Percentiles rank a stretch among this genome's conserved stretches.
phyloP scores from a whole-genome alignment of 768 basidiomycete genomes.

The Obba rivulosa region DNA sequence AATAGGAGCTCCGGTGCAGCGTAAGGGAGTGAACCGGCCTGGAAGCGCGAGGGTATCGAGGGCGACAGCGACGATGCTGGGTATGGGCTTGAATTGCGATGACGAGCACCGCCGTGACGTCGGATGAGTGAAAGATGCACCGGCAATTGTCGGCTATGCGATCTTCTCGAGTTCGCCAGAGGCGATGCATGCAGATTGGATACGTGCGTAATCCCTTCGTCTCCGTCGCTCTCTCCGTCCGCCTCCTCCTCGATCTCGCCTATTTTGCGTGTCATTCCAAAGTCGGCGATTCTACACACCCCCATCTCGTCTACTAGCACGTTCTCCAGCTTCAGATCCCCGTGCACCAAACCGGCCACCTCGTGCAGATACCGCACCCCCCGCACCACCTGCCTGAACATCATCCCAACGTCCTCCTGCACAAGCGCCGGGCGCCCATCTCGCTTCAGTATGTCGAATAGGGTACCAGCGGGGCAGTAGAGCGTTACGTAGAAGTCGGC shows the following conservation, averaged over 20 bases:
- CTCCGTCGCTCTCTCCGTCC: constrained; percentile 22
- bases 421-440: constrained; percentile 63
- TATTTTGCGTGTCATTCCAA: constrained; percentile 72
- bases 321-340: constrained; percentile 97
- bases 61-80: constrained; percentile 24
- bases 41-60: constrained; percentile 37
- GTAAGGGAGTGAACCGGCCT: constrained; percentile 86
- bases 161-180: constrained; percentile 12
- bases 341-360: constrained; percentile 72
- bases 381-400: constrained; percentile 82
- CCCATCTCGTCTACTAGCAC: constrained; percentile 87
- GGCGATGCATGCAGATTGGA: constrained; percentile 8
- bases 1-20: constrained; percentile 84
- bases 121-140: constrained; percentile 32
- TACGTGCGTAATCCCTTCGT: constrained; percentile 9
- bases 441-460: constrained; percentile 76
- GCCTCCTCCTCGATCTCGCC: constrained; percentile 38
- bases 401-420: constrained; percentile 76
- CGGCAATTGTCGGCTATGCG: constrained; percentile 19
- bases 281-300: constrained; percentile 81
- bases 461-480: constrained; percentile 77
- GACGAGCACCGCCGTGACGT: constrained; percentile 41
- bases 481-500: constrained; percentile 81
- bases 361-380: constrained; percentile 82
- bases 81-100: constrained; percentile 40